These are phyloP conservation scores for Lithohypha guttulata DNA, from an alignment of 2,329 filamentous ascomycete species.

Conservation along the genomic window DNA sequence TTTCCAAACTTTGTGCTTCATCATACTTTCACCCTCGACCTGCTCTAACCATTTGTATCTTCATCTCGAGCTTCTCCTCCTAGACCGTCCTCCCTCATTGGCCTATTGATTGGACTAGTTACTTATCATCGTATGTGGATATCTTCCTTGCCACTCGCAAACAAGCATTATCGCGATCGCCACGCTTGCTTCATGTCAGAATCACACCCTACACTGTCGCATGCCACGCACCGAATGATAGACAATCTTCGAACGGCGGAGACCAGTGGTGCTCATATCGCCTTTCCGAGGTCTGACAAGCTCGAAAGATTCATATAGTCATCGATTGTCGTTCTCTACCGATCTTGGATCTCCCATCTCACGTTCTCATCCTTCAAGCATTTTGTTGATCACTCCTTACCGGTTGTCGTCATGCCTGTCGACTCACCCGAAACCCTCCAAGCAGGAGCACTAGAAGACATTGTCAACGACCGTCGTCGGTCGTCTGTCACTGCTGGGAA, in stretches of 20 bases:
- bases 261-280: constrained; percentile 1
- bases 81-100: too few species aligned
- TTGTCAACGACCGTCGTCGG: constrained; percentile 2
- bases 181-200: too few species aligned
- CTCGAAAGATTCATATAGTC: constrained; percentile 6
- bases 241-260: constrained; percentile 3
- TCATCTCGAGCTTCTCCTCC: too few species aligned
- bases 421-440: constrained; percentile 7
- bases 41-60: too few species aligned
- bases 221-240: constrained; percentile 1
- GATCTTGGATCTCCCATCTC: not conserved
- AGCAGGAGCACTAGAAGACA: constrained; percentile 5
- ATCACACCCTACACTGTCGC: not conserved
- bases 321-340: not conserved
- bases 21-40: too few species aligned
- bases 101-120: too few species aligned
- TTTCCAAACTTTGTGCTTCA: too few species aligned
- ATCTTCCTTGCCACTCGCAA: too few species aligned
- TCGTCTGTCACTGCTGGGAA: constrained; percentile 1
- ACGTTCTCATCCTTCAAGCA: not conserved
- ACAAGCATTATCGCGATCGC: not conserved
- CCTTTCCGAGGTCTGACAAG: not conserved
- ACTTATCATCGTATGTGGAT: too few species aligned
- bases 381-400: not conserved
- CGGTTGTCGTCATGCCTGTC: constrained; percentile 4